Evolutionary conservation across 2,329 filamentous ascomycete genomes (phyloP).

Genomic region (Nigrospora osmanthi): DNA sequence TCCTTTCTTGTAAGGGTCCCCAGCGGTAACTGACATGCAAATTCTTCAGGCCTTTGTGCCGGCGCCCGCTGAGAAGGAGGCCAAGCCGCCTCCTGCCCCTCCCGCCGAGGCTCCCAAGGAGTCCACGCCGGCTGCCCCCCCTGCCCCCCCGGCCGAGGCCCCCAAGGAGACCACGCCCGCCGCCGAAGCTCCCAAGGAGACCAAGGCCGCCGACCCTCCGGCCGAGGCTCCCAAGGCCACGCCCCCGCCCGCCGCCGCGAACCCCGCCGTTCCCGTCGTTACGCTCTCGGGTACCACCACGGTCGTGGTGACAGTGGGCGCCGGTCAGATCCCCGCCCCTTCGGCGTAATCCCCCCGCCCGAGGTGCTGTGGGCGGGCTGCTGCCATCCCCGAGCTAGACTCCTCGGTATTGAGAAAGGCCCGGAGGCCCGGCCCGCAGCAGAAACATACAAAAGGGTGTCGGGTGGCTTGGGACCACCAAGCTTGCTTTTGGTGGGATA

Average conservation of each 20-base stretch:
- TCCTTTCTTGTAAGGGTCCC: constrained; percentile 11
- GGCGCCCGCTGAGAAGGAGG: constrained; percentile 5
- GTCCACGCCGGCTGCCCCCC: not conserved
- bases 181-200: not conserved
- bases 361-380: too few relatives aligned
- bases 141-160: too few relatives aligned
- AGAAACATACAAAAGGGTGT: too few relatives aligned
- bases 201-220: not conserved
- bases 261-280: not conserved
- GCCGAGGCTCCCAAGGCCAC: not conserved
- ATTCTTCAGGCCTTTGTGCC: not conserved
- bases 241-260: not conserved
- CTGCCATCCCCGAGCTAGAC: too few relatives aligned
- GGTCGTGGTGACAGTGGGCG: not conserved
- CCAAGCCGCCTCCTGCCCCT: constrained; percentile 3
- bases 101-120: constrained; percentile 2
- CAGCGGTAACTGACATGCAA: constrained; percentile 1
- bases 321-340: not conserved
- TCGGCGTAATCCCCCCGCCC: too few relatives aligned
- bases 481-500: too few relatives aligned
- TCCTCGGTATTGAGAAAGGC: too few relatives aligned
- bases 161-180: too few relatives aligned
- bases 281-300: not conserved
- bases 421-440: too few relatives aligned
- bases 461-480: too few relatives aligned